phyloP scores from a whole-genome alignment of 441 rosid genomes.

The Syzygium syzygioides region DNA sequence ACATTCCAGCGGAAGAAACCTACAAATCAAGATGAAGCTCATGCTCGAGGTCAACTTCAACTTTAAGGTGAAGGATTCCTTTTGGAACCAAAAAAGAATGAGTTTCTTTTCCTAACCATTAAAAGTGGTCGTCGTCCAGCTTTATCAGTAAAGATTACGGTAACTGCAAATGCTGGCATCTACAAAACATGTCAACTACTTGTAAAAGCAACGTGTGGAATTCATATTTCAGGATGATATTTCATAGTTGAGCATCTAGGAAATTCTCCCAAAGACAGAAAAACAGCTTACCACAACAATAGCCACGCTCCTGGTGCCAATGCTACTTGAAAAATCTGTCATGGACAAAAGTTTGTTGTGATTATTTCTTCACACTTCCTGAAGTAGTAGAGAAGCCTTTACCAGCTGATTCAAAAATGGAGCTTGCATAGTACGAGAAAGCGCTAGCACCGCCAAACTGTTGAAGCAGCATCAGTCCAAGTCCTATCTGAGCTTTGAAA shows the following conservation, averaged over 20 bases:
- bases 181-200: slow-evolving; percentile 4
- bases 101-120: slow-evolving; percentile 21
- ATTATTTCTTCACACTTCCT: neutral
- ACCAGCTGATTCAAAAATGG: slow-evolving; percentile 40
- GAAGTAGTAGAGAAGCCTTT: neutral
- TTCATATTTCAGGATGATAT: neutral
- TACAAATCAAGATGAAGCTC: slow-evolving; percentile 2
- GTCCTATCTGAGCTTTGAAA: slow-evolving; percentile 27
- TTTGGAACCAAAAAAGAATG: neutral
- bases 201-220: neutral
- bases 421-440: slow-evolving; percentile 26
- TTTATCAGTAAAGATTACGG: slow-evolving; percentile 41
- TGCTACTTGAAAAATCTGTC: slow-evolving; percentile 14
- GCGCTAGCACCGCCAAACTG: slow-evolving; percentile 40
- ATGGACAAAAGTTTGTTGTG: neutral
- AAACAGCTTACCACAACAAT: neutral
- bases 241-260: slow-evolving; percentile 4
- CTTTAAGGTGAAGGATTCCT: neutral
- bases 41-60: neutral
- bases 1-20: slow-evolving; percentile 48
- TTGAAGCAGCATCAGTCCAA: slow-evolving; percentile 44
- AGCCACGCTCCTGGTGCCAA: neutral
- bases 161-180: slow-evolving; percentile 26
- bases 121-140: slow-evolving; percentile 66
- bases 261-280: slow-evolving; percentile 19